These are phyloP conservation scores for Crassisporium funariophilum DNA, from an alignment of 768 basidiomycete genomes.

Conservation along the genomic window DNA sequence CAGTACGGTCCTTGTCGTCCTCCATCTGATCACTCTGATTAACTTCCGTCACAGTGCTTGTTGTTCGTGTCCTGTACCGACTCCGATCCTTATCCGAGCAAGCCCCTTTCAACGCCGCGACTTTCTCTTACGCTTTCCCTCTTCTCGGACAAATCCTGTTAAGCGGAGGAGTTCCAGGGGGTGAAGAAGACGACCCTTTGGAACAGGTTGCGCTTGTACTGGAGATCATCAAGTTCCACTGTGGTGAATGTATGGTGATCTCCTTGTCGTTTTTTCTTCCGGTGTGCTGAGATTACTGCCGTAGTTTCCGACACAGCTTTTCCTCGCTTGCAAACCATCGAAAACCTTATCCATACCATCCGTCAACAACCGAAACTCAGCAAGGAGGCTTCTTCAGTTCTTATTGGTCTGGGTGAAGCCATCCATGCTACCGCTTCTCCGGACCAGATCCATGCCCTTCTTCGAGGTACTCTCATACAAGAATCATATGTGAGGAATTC, in stretches of 20 bases:
- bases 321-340: slow-evolving; percentile 72
- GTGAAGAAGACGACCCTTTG: slow-evolving; percentile 73
- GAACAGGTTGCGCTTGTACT: slow-evolving; percentile 77
- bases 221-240: slow-evolving; percentile 71
- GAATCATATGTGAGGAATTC: slow-evolving; percentile 88
- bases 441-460: slow-evolving; percentile 65
- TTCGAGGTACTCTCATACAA: slow-evolving; percentile 77
- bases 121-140: slow-evolving; percentile 81
- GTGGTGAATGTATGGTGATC: slow-evolving; percentile 63
- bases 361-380: slow-evolving; percentile 76
- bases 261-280: background rate
- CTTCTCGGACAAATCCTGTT: slow-evolving; percentile 69
- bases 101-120: slow-evolving; percentile 79
- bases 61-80: slow-evolving; percentile 85
- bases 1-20: slow-evolving; percentile 38
- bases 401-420: slow-evolving; percentile 81
- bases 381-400: slow-evolving; percentile 80
- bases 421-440: slow-evolving; percentile 63
- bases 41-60: slow-evolving; percentile 51
- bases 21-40: background rate
- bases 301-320: slow-evolving; percentile 75
- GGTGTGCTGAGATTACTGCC: background rate
- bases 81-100: slow-evolving; percentile 82
- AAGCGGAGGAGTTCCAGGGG: slow-evolving; percentile 65
- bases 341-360: slow-evolving; percentile 72